Base-by-base conservation (phyloP, 345 rosid species). In the Salix brachista region DNA sequence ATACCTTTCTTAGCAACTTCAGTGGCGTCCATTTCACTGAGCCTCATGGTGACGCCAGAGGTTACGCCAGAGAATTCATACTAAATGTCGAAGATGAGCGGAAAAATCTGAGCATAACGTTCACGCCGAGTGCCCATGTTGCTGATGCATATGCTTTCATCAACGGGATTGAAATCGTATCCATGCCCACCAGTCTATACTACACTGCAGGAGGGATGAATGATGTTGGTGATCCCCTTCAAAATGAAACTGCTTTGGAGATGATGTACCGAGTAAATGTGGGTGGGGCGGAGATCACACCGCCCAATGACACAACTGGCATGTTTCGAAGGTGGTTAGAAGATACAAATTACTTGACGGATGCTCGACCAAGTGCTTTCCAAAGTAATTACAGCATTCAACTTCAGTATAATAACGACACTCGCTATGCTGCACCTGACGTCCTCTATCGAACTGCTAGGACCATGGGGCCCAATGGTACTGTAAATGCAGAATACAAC, bases 151-250 rank as follows among this genome's bases (percentile, higher is more conserved):
- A 68, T 23, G 85, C 84, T 28, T 78, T 86, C 25, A 69, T 86
- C 73, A 86, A 84, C 30, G 87, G 83, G 25, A 78, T 86, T 5
- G 85, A 86, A 70, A 36, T 86, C 16, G 79, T 86, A 28, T 84
- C 87, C n/a, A 78, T 84, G 80, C 87, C 89, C 0, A 12, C 23
- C n/a, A 4, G 30, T 54, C 85, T 85, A 4, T 83, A 83, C 50
- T 84, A 80, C 65, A 28, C 13, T 14, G 3, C 18, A 2, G 11
- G 10, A 39, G 42, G 42, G 8, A 8, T 39, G 41, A 1, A 39
- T 7, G 41, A 39, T 39, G 0, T 39, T 8, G 10, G 1, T 25
- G 0, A 0, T 4, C 1, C 4, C 30, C 26, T 68, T 13, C 4
- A n/a, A 0, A 66, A 70, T 3, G 17, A 0, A 1, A 71, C 36